These are phyloP conservation scores for Lodderomyces metapsilosis DNA, from an alignment of 1,139 yeast species.

Conservation along the genomic window DNA sequence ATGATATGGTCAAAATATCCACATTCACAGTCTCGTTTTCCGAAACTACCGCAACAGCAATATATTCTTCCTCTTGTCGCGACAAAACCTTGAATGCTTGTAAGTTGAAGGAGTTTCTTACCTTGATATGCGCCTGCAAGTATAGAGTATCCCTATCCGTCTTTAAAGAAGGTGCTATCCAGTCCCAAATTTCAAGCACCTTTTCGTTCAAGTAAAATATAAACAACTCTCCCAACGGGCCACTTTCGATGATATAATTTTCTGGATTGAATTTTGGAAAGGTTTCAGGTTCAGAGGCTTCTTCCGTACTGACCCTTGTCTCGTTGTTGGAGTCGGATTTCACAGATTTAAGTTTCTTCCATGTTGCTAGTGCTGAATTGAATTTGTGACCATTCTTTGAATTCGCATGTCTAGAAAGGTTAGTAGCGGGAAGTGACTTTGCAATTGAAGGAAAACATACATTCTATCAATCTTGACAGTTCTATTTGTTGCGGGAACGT, in stretches of 20 bases:
- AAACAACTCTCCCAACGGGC: constrained; percentile 47
- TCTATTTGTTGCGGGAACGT: constrained; percentile 4
- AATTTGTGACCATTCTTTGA: constrained; percentile 33
- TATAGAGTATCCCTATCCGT: constrained; percentile 34
- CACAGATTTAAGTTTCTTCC: constrained; percentile 44
- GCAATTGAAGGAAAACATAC: constrained; percentile 7
- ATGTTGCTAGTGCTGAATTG: constrained; percentile 42
- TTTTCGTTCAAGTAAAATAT: constrained; percentile 25
- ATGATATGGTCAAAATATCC: not conserved
- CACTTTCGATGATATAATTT: constrained; percentile 28
- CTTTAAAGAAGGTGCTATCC: constrained; percentile 22
- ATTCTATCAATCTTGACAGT: constrained; percentile 9
- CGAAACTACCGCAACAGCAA: not conserved
- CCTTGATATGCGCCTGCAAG: constrained; percentile 22
- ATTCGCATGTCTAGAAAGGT: constrained; percentile 16
- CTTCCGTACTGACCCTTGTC: not conserved
- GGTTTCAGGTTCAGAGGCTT: constrained; percentile 5
- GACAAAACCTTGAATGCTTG: not conserved
- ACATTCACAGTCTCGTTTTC: not conserved
- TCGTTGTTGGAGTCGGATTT: constrained; percentile 13
- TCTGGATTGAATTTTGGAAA: not conserved
- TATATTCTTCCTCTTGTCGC: not conserved
- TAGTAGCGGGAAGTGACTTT: not conserved
- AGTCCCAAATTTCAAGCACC: constrained; percentile 51
- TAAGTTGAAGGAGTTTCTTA: constrained; percentile 1